These are phyloP conservation scores for Argentina anserina DNA, from an alignment of 306 rosid genomes.

Conservation along the genomic window DNA sequence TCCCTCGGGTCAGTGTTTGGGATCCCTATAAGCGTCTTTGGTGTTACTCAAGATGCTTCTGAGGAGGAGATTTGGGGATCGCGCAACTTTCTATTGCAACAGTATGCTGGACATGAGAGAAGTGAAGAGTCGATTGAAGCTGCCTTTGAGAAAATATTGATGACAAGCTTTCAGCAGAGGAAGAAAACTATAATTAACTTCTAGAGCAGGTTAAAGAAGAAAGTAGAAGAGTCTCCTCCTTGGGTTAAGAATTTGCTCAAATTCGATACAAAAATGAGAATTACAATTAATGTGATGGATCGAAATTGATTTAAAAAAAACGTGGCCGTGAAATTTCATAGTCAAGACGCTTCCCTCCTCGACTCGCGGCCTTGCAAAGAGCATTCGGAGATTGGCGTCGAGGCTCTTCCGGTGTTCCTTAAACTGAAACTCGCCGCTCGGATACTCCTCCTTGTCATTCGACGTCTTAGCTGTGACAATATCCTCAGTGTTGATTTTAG, in stretches of 20 bases:
- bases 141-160: slow-evolving; percentile 87
- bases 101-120: slow-evolving; percentile 87
- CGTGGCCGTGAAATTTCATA: slow-evolving; percentile 82
- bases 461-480: slow-evolving; percentile 15
- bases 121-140: slow-evolving; percentile 95
- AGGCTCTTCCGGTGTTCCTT: slow-evolving; percentile 50
- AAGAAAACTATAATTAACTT: slow-evolving; percentile 92
- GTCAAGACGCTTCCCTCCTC: slow-evolving; percentile 66
- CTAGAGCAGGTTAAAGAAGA: slow-evolving; percentile 87
- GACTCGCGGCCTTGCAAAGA: slow-evolving; percentile 79
- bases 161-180: slow-evolving; percentile 77
- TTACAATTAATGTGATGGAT: too few relatives aligned
- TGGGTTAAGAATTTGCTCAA: slow-evolving; percentile 78
- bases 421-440: slow-evolving; percentile 65
- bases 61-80: slow-evolving; percentile 98
- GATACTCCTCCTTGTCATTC: slow-evolving; percentile 39
- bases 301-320: too few relatives aligned
- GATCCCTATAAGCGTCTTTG: slow-evolving; percentile 91
- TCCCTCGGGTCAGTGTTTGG: slow-evolving; percentile 72
- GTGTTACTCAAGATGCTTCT: slow-evolving; percentile 73
- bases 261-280: too few relatives aligned
- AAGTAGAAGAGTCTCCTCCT: slow-evolving; percentile 98
- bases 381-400: slow-evolving; percentile 65
- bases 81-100: slow-evolving; percentile 82
- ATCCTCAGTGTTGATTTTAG: slow-evolving; percentile 14